Evolutionary conservation across 805 yeast species (phyloP).

Genomic region (Metschnikowia anglica): DNA sequence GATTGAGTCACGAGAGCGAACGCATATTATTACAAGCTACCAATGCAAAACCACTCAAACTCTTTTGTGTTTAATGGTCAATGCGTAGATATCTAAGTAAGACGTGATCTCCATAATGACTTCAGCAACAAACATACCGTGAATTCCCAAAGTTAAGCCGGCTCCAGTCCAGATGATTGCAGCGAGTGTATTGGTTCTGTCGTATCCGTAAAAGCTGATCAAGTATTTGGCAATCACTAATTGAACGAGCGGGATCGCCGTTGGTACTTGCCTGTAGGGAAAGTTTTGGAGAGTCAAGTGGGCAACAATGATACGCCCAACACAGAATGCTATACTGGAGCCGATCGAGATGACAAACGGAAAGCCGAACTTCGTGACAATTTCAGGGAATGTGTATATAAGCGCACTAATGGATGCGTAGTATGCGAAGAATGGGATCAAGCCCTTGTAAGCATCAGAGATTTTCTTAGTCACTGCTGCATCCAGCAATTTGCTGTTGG

Average conservation of each 20-base stretch:
- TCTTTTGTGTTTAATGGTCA: slow-evolving; percentile 78
- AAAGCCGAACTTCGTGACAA: slow-evolving; percentile 44
- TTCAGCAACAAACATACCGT: slow-evolving; percentile 70
- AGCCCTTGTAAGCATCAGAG: slow-evolving; percentile 47
- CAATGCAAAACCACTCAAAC: slow-evolving; percentile 21
- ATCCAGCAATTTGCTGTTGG: slow-evolving; percentile 22
- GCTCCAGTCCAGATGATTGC: slow-evolving; percentile 64
- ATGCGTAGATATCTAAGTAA: slow-evolving; percentile 81
- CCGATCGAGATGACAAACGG: slow-evolving; percentile 73
- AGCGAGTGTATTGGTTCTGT: slow-evolving; percentile 43
- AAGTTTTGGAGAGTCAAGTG: slow-evolving; percentile 79
- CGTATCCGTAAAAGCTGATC: slow-evolving; percentile 37
- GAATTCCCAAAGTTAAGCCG: slow-evolving; percentile 65
- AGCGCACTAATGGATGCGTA: slow-evolving; percentile 49
- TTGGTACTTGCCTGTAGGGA: slow-evolving; percentile 72
- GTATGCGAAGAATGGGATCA: slow-evolving; percentile 66
- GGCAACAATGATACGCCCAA: slow-evolving; percentile 87
- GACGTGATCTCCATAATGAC: slow-evolving; percentile 76
- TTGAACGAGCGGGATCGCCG: slow-evolving; percentile 61
- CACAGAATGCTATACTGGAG: slow-evolving; percentile 73
- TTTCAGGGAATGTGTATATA: slow-evolving; percentile 50
- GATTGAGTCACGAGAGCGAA: background rate
- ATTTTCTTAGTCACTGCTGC: slow-evolving; percentile 36
- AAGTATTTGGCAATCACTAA: slow-evolving; percentile 34
- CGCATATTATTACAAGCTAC: too few species aligned